Conservation (phyloP, 1,284 basidiomycete species). For the Ustilago esculenta region DNA sequence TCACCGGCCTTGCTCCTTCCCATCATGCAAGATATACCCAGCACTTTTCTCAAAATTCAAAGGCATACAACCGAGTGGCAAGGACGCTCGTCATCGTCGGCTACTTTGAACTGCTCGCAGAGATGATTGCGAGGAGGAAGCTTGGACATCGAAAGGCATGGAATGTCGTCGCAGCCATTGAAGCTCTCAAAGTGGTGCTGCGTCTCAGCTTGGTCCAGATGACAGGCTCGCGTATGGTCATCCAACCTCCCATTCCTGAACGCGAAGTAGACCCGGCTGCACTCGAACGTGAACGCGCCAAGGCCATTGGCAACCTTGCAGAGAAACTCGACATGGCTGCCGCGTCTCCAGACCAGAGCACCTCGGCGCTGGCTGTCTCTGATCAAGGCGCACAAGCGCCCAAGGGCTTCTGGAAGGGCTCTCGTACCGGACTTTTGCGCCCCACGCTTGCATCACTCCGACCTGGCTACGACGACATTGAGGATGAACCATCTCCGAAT, state of each 20-base stretch:
- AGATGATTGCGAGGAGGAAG: slow-evolving; percentile 67
- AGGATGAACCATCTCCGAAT: slow-evolving; percentile 1
- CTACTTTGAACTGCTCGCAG: slow-evolving; percentile 66
- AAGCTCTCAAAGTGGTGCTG: slow-evolving; percentile 66
- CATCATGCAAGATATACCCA: slow-evolving; percentile 68
- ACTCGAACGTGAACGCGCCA: slow-evolving; percentile 49
- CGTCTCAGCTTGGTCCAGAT: slow-evolving; percentile 66
- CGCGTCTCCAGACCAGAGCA: background rate
- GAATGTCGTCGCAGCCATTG: slow-evolving; percentile 68
- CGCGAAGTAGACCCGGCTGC: slow-evolving; percentile 64
- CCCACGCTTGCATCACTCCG: slow-evolving; percentile 58
- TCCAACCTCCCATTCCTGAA: slow-evolving; percentile 67
- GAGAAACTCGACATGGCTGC: slow-evolving; percentile 26
- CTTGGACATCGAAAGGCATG: slow-evolving; percentile 61
- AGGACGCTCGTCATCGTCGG: slow-evolving; percentile 63
- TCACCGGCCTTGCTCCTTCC: slow-evolving; percentile 52
- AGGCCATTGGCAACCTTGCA: slow-evolving; percentile 36
- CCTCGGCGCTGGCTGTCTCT: too few species aligned
- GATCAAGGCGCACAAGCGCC: slow-evolving; percentile 9
- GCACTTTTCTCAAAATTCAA: slow-evolving; percentile 62
- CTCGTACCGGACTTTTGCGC: slow-evolving; percentile 53
- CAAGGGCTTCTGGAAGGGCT: slow-evolving; percentile 54
- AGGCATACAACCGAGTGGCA: slow-evolving; percentile 63
- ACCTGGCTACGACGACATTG: slow-evolving; percentile 25
- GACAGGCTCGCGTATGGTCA: slow-evolving; percentile 62